Base-by-base conservation (phyloP, 352 stramenopile species). In the Proteromonas lacertae region DNA sequence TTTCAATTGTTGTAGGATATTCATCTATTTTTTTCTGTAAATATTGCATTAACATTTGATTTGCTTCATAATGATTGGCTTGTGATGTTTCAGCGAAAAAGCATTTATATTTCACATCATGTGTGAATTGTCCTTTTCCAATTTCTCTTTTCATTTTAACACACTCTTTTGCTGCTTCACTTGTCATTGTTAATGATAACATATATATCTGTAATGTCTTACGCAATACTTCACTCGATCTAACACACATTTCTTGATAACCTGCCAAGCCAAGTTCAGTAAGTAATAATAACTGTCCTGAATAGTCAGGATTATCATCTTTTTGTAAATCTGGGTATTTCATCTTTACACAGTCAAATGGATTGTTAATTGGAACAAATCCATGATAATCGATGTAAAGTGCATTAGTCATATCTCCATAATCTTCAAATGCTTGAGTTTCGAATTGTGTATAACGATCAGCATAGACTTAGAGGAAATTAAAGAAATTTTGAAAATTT, bases 401-500 rank as follows among this genome's bases (percentile, higher is more conserved):
- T 31, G 48, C 45, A 32, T 80, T 87, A 52, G 62, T 60, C 42
- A 80, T 83, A 56, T 84, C 69, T n/a, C 73, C 73, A 29, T 92
- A 92, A 51, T 90, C 73, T 55, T 90, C 75, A 38, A 83, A 72
- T 4, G 89, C 45, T 40, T 89, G 70, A 1, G 46, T 25, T 6
- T 36, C 41, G 0, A 18, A n/a, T n/a, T n/a, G n/a, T n/a, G n/a
- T n/a, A n/a, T n/a, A n/a, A n/a, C n/a, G n/a, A n/a, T n/a, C n/a
- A n/a, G n/a, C n/a, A n/a, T n/a, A n/a, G n/a, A n/a, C n/a, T n/a
- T n/a, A n/a, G n/a, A n/a, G n/a, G n/a, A n/a, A n/a, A n/a, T n/a
- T n/a, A n/a, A n/a, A n/a, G n/a, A n/a, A n/a, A n/a, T n/a, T n/a
- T n/a, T n/a, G n/a, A n/a, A n/a, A n/a, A n/a, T n/a, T n/a, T n/a